Conservation (phyloP, 2,329 filamentous ascomycete genomes). For the Dactylella cylindrospora region DNA sequence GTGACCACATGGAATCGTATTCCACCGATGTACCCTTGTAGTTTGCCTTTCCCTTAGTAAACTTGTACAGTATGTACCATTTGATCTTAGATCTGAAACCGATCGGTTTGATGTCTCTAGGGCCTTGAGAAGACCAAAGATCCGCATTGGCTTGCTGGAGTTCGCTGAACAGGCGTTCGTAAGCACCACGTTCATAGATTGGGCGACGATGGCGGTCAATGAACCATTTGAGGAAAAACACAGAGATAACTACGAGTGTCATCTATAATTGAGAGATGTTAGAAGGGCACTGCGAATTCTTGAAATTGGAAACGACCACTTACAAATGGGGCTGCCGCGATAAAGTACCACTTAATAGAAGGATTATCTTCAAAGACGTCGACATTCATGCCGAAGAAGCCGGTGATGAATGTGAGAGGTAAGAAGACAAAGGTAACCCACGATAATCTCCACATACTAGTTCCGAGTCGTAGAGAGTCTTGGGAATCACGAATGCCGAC, state of each 20-base stretch:
- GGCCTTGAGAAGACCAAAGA: constrained; percentile 57
- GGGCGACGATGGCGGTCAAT: constrained; percentile 47
- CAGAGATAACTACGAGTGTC: constrained; percentile 54
- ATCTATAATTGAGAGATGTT: too few relatives aligned
- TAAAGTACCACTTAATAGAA: constrained; percentile 58
- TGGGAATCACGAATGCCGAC: constrained; percentile 59
- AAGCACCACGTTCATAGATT: constrained; percentile 54
- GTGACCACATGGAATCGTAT: constrained; percentile 51
- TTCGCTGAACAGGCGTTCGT: constrained; percentile 58
- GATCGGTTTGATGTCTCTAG: constrained; percentile 53
- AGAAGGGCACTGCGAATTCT: too few relatives aligned
- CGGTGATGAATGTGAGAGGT: constrained; percentile 53
- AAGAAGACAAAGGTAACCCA: constrained; percentile 54
- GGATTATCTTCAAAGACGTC: constrained; percentile 54
- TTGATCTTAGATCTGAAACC: constrained; percentile 53
- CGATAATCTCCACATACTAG: constrained; percentile 50
- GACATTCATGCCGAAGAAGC: constrained; percentile 57
- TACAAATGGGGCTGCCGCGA: constrained; percentile 54
- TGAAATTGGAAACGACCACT: constrained; percentile 13
- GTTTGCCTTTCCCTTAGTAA: constrained; percentile 51
- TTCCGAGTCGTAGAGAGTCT: constrained; percentile 56
- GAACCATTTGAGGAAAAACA: constrained; percentile 51
- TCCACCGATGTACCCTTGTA: constrained; percentile 50
- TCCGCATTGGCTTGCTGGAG: constrained; percentile 55
- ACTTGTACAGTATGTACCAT: constrained; percentile 56